Evolutionary conservation across 1,139 yeast species (phyloP).

Genomic region (Diutina neorugosa): DNA sequence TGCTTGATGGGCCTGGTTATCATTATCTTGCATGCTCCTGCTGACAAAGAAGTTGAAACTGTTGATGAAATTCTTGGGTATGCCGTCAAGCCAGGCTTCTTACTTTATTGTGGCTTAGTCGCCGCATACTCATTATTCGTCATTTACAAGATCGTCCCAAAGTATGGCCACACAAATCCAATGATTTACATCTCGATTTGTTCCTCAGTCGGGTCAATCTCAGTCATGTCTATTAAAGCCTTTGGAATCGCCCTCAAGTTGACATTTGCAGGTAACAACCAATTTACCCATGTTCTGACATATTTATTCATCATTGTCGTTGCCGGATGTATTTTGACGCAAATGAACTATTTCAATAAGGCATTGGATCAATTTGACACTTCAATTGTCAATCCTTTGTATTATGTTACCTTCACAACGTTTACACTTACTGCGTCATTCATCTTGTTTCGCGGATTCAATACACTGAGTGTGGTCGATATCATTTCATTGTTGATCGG

Average conservation of each 20-base stretch:
- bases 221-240: conserved; percentile 88
- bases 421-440: conserved; percentile 81
- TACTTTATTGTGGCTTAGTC: conserved; percentile 54
- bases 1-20: conserved; percentile 86
- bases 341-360: conserved; percentile 89
- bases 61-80: conserved; percentile 79
- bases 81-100: conserved; percentile 72
- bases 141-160: conserved; percentile 77
- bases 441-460: conserved; percentile 77
- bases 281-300: conserved; percentile 75
- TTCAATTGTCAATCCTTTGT: conserved; percentile 81
- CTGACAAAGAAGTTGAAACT: conserved; percentile 78
- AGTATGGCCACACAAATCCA: conserved; percentile 71
- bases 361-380: conserved; percentile 91
- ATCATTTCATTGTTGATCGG: conserved; percentile 81
- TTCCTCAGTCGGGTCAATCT: conserved; percentile 81
- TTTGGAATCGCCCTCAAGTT: conserved; percentile 86
- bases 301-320: conserved; percentile 73
- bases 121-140: conserved; percentile 58
- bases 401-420: conserved; percentile 86
- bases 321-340: conserved; percentile 72
- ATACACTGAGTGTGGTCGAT: conserved; percentile 71
- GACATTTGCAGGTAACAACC: conserved; percentile 81
- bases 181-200: conserved; percentile 86
- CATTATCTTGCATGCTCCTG: conserved; percentile 85